Base-by-base conservation (phyloP, 2,329 filamentous ascomycete species). In the Aspergillus aculeatus region DNA sequence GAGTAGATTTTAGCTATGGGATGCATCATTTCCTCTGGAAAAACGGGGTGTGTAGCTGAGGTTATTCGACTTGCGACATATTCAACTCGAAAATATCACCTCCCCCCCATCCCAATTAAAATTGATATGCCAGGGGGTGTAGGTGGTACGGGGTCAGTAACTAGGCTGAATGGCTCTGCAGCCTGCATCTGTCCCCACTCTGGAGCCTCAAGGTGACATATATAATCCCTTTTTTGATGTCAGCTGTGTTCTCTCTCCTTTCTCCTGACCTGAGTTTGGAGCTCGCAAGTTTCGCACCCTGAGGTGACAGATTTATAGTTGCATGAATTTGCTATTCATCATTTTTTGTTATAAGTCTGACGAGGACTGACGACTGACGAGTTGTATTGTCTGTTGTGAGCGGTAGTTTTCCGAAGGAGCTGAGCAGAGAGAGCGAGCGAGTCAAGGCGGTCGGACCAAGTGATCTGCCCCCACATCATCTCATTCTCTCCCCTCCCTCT, bases 191-290 rank as follows among this genome's bases (percentile, higher is more conserved):
- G 53, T 55, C 38, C 53, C 41, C 47, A 32, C 11, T 12, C 32
- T 48, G 24, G 53, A 57, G 55, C 55, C 55, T 50, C 55, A 35
- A 51, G 49, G 44, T 32, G 29, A 16, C 48, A 31, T 29, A 11
- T 31, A 26, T 4, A 21, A 23, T 57, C 23, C 24, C 48, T 47
- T 50, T 50, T 26, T n/a, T 16, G 38, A 44, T n/a, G 38, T 44
- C 38, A 44, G 32, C 51, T 19, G 12, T 32, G 5, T n/a, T 54
- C 35, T 6, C 21, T 53, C 16, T 41, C 50, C 19, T 38, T 54
- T 54, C 32, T 24, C 24, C 10, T 23, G 21, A 35, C 16, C 21
- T 41, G 21, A n/a, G 41, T 41, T 41, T 1, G 21, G 26, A 29
- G 19, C 32, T n/a, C 4, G 11, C 32, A 19, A 16, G 3, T 19